Conservation (phyloP, 140 eudicot species). For the Ambrosia hybrid region DNA sequence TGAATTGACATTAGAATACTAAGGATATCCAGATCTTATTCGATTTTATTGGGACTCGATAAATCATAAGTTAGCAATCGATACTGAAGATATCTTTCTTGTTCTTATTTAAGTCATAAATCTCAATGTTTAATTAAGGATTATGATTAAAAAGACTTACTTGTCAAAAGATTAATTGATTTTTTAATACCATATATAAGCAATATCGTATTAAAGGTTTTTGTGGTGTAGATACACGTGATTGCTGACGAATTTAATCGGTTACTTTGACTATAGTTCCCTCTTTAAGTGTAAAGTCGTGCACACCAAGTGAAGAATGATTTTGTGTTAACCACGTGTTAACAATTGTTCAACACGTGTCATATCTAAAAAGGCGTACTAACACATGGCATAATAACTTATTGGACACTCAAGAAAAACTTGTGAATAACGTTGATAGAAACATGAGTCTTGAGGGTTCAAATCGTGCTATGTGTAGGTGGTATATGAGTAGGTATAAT, state of each 20-base stretch:
- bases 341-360: background rate
- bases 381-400: background rate
- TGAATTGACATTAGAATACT: background rate
- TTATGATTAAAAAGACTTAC: background rate
- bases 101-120: background rate
- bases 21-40: too few species aligned
- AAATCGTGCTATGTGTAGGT: too few species aligned
- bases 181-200: background rate
- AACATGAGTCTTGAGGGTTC: background rate
- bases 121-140: background rate
- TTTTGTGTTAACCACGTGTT: background rate
- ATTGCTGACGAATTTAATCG: background rate
- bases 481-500: too few species aligned
- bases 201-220: too few species aligned
- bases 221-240: background rate
- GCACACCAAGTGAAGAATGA: slow-evolving; percentile 1
- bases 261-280: background rate
- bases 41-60: too few species aligned
- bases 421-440: background rate
- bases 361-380: background rate
- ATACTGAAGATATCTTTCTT: background rate
- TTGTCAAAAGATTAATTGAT: background rate
- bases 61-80: too few species aligned
- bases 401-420: background rate
- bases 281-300: background rate